Percentiles rank a stretch among this genome's conserved stretches.
These are phyloP conservation scores for Parastagonospora avenae DNA, from an alignment of 2,329 filamentous ascomycete genomes.

Conservation along the genomic window DNA sequence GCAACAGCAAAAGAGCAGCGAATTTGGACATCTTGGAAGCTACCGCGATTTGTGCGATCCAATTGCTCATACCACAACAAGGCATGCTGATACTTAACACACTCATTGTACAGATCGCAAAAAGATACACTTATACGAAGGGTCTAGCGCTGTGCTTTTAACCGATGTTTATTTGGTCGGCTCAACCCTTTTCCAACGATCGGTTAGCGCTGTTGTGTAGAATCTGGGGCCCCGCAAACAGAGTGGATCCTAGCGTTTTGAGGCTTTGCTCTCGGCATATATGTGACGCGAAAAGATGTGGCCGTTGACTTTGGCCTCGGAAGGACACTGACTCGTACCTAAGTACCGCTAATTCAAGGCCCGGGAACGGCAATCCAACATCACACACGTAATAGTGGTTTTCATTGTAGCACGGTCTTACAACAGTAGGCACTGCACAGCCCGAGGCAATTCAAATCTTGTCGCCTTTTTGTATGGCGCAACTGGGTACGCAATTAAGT, in stretches of 20 bases:
- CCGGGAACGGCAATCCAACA: background rate
- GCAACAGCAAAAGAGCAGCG: conserved; percentile 4
- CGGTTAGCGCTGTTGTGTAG: conserved; percentile 5
- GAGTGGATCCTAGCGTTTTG: conserved; percentile 4
- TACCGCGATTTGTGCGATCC: background rate
- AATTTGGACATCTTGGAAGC: conserved; percentile 4
- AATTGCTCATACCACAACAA: background rate
- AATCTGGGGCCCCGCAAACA: conserved; percentile 15
- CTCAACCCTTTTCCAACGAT: conserved; percentile 8
- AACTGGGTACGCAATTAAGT: no score
- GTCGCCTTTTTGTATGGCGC: no score
- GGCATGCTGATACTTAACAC: conserved; percentile 1
- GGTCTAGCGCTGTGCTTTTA: conserved; percentile 2
- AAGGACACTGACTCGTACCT: background rate
- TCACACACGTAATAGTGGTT: background rate
- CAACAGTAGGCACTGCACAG: background rate
- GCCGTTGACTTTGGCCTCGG: background rate
- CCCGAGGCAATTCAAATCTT: background rate
- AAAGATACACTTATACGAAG: conserved; percentile 5
- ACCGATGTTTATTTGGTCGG: conserved; percentile 7
- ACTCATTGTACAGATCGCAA: background rate
- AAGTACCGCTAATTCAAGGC: background rate
- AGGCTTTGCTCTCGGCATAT: background rate
- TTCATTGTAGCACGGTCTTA: background rate
- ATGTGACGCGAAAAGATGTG: background rate